A percentile compares a stretch with the other conserved stretches of the same genome.
Conservation (phyloP, 139 green algal genomes). For the Chlamydomonas sphaeroides region DNA sequence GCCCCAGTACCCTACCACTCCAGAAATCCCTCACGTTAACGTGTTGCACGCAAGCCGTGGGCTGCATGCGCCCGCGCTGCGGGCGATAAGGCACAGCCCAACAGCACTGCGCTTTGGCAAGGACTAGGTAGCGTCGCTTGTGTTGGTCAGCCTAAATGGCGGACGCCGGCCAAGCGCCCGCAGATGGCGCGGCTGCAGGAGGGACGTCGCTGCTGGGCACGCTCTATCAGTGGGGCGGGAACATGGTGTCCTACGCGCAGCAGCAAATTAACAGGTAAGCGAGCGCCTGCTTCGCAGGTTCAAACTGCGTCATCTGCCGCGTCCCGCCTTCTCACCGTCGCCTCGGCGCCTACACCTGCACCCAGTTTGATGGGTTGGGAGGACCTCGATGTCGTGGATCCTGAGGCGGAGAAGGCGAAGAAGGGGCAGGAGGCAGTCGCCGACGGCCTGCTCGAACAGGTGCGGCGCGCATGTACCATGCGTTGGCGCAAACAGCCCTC, state of each 20-base stretch:
- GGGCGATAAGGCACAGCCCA: too few relatives aligned
- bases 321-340: background rate
- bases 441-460: constrained; percentile 44
- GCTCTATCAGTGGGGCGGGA: constrained; percentile 43
- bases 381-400: constrained; percentile 57
- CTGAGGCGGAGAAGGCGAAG: constrained; percentile 49
- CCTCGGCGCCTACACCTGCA: background rate
- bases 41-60: too few relatives aligned
- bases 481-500: too few relatives aligned
- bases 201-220: constrained; percentile 1
- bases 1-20: too few relatives aligned
- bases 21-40: too few relatives aligned
- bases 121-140: background rate
- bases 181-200: background rate
- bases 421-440: constrained; percentile 24
- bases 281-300: background rate
- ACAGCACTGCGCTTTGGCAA: too few relatives aligned
- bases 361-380: constrained; percentile 56
- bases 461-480: too few relatives aligned
- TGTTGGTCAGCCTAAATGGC: background rate
- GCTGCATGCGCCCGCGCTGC: too few relatives aligned
- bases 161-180: background rate
- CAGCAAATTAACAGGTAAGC: constrained; percentile 50
- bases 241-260: constrained; percentile 41
- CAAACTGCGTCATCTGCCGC: constrained; percentile 2